Percentiles rank a stretch among this genome's conserved stretches.
Conservation (phyloP, 1,139 yeast genomes). For the Yamadazyma oceani region DNA sequence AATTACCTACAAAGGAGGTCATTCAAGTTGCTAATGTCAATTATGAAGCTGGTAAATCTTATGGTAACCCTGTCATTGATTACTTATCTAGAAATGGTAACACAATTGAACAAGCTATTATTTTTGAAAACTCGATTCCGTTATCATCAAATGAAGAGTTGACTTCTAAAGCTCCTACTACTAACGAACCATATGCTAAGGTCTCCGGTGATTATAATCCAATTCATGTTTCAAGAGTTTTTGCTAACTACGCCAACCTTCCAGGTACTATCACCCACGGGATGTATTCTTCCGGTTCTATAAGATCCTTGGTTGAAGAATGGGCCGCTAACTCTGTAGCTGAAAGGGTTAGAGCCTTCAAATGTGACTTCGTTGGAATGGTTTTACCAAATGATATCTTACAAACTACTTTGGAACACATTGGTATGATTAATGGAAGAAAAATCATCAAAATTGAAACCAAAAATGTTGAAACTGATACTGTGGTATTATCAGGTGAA, state of each 20-base stretch:
- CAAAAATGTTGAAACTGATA: slow-evolving; percentile 74
- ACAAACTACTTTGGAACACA: slow-evolving; percentile 86
- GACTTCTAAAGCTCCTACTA: slow-evolving; percentile 73
- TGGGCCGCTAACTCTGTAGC: slow-evolving; percentile 99
- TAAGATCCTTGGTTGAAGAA: slow-evolving; percentile 91
- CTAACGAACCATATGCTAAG: slow-evolving; percentile 93
- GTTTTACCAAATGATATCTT: slow-evolving; percentile 93
- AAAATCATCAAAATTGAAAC: slow-evolving; percentile 92
- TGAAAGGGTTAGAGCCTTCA: slow-evolving; percentile 92
- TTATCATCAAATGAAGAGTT: slow-evolving; percentile 76
- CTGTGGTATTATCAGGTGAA: slow-evolving; percentile 82
- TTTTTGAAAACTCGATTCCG: slow-evolving; percentile 89
- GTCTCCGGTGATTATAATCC: slow-evolving; percentile 99
- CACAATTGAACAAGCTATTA: slow-evolving; percentile 90
- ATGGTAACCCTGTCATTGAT: slow-evolving; percentile 97
- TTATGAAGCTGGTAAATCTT: slow-evolving; percentile 89
- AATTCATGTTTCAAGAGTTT: slow-evolving; percentile 93
- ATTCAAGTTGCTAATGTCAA: slow-evolving; percentile 84
- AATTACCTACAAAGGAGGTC: slow-evolving; percentile 90
- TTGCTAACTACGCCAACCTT: slow-evolving; percentile 87
- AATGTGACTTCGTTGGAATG: slow-evolving; percentile 92
- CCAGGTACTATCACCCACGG: slow-evolving; percentile 99
- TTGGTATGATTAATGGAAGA: slow-evolving; percentile 99
- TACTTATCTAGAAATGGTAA: slow-evolving; percentile 89
- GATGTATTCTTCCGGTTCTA: slow-evolving; percentile 96